Evolutionary conservation across 306 rosid species (phyloP).

Genomic region (Prunus mume): DNA sequence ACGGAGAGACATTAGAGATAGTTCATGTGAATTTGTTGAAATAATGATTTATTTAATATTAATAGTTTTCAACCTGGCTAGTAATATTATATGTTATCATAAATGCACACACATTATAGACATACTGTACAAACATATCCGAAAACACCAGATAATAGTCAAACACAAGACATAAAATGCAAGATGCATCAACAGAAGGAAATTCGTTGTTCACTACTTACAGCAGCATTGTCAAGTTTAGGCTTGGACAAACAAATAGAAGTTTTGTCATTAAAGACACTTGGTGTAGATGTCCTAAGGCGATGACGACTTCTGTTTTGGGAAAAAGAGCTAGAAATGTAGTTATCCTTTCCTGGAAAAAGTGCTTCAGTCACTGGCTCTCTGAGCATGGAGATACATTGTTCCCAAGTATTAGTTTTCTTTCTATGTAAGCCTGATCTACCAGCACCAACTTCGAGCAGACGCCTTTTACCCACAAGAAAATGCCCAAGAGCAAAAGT

Average conservation of each 20-base stretch:
- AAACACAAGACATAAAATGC: background rate
- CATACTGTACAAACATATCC: background rate
- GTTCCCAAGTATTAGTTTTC: conserved; percentile 42
- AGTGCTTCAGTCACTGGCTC: conserved; percentile 34
- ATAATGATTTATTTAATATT: background rate
- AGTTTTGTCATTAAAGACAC: conserved; percentile 58
- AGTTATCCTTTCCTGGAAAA: conserved; percentile 23
- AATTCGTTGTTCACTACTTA: conserved; percentile 34
- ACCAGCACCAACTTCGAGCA: conserved; percentile 32
- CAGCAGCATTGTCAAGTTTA: conserved; percentile 35
- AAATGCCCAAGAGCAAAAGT: background rate
- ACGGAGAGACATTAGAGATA: background rate
- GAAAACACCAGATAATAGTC: background rate
- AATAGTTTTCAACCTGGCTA: background rate
- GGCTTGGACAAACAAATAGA: conserved; percentile 37
- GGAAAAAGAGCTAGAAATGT: conserved; percentile 55
- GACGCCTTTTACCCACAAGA: conserved; percentile 32
- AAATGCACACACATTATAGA: background rate
- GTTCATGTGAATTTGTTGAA: background rate
- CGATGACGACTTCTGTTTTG: conserved; percentile 30
- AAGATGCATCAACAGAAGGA: background rate
- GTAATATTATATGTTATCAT: background rate
- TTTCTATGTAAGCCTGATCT: conserved; percentile 43
- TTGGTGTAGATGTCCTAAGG: conserved; percentile 33
- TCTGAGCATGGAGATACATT: conserved; percentile 29